Base-by-base conservation (phyloP, 2,329 filamentous ascomycete species). In the Aspergillus floridensis region DNA sequence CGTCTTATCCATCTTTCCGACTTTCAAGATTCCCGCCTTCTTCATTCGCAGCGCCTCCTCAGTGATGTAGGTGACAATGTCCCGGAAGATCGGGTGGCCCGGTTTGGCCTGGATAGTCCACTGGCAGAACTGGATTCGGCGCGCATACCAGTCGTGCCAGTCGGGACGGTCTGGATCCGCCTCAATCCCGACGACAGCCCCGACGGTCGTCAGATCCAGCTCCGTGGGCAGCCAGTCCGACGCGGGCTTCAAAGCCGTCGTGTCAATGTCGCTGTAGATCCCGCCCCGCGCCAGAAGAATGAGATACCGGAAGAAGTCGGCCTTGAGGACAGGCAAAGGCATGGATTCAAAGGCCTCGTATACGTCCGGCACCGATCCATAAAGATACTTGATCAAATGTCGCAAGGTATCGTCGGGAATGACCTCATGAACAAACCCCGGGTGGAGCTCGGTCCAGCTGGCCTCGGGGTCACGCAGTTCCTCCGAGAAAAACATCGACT, bases 71-170 rank as follows among this genome's bases (percentile, higher is more conserved):
- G 89, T 83, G 32, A 99, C 92, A 61, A 96, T 86, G 62, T 97
- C 91, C 63, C 93, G 87, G 59, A 99, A 83, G 12, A 96, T 87
- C 0, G 95, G 95, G 74, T 99, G 95, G 11, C 95, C 95, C 0
- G 93, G 90, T 77, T 99, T 99, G 59, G 90, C 82, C 76, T 98
- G 93, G 63, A 99, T 97, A 1, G 95, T 99, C 95, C 95, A 99
- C 76, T 99, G 95, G 78, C 95, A 99, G 77, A 99, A 98, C 74
- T 98, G 95, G 62, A 99, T 93, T 64, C 93, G 86, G 60, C 95
- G 89, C 64, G 92, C 95, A 80, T 98, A 99, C 95, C 93, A 98
- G 1, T 96, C 82, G 38, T 86, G 84, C 95, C 95, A 99, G 74
- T 99, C 95, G 3, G 86, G 85, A 51, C 95, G 86, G 75, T 98